phyloP scores from a whole-genome alignment of 176 grass and related monocot genomes.

The Hordeum marinum region DNA sequence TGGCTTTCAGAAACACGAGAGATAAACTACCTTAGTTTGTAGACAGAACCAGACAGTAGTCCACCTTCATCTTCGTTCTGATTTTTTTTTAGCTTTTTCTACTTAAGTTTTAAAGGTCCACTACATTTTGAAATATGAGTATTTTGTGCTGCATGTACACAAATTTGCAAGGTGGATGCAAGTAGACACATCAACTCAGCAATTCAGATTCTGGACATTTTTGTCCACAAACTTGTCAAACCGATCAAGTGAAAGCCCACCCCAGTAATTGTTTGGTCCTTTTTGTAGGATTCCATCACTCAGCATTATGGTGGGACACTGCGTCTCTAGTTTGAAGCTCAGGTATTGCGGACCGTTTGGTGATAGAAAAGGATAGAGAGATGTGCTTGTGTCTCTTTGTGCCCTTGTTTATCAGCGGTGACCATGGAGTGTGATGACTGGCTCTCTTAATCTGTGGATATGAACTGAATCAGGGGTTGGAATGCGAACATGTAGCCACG shows the following conservation, averaged over 20 bases:
- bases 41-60: background rate
- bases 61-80: background rate
- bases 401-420: background rate
- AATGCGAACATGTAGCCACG: background rate
- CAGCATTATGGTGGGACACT: constrained; percentile 42
- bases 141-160: background rate
- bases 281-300: constrained; percentile 33
- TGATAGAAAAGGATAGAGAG: background rate
- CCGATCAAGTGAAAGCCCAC: background rate
- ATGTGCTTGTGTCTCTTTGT: too few species aligned
- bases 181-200: background rate
- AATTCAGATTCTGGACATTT: background rate
- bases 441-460: background rate
- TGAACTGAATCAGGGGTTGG: background rate
- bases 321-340: constrained; percentile 18
- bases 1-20: background rate
- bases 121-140: background rate
- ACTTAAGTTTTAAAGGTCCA: background rate
- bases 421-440: background rate
- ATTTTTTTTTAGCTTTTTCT: background rate
- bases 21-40: background rate
- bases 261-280: background rate
- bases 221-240: background rate
- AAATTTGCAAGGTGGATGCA: background rate
- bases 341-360: background rate